Base-by-base conservation (phyloP, 768 basidiomycete species). In the Boletus coccyginus region DNA sequence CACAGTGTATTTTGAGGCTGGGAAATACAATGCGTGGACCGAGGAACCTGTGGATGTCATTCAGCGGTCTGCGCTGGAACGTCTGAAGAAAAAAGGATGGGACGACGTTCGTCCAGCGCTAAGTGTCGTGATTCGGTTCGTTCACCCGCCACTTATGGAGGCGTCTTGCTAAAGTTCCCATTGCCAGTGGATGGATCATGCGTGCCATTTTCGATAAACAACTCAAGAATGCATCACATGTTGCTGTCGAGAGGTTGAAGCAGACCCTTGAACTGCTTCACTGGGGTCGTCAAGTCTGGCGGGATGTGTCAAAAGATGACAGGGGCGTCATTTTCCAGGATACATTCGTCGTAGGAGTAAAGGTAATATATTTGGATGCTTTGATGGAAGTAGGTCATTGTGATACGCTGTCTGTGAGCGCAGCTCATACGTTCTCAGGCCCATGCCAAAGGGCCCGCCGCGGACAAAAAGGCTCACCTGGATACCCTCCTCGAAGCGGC, bases 251-350 rank as follows among this genome's bases (percentile, higher is more conserved):
- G 42, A 17, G 11, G 24, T 6, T 40, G 13, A 35, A 58, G 42
- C n/a, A 31, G 9, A 35, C 14, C 17, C 41, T 52, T 9, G 24
- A 59, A 21, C 36, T 49, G 3, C 47, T 59, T 47, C 10, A 31
- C 21, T 46, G 50, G 46, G 58, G 50, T 39, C 40, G 50, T n/a
- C 56, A 43, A 52, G 40, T 52, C 3, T 59, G 56, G 50, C 45
- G 36, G 44, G 40, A 46, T 9, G 44, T 43, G 31, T 7, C 14
- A 8, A 24, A 42, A 14, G 49, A 50, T 4, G 36, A 56, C 36
- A 53, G 46, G 31, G 51, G 46, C 13, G 39, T 3, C 10, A 32
- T 54, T 21, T 54, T 55, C 29, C 14, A 38, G n/a, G 24, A 46
- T n/a, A 42, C 56, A 4, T 51, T 57, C 29, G 39, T 51, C 40